Conservation (phyloP, 2,329 filamentous ascomycete species). For the Xylariomycetidae sp. region DNA sequence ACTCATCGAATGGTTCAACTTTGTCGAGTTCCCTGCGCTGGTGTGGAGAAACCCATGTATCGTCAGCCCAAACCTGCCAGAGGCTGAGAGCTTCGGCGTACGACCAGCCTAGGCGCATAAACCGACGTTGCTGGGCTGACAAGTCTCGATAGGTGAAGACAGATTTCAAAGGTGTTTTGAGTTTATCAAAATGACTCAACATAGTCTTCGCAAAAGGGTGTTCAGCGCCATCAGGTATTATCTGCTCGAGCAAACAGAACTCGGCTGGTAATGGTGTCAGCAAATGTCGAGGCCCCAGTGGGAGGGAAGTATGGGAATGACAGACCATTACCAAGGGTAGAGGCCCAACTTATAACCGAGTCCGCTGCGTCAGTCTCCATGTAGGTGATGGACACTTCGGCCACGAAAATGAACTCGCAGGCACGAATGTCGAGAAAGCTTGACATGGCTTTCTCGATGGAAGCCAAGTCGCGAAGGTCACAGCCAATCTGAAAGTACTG, state of each 20-base stretch:
- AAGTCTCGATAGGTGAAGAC: slow-evolving; percentile 64
- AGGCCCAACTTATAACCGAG: slow-evolving; percentile 72
- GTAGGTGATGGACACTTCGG: slow-evolving; percentile 87
- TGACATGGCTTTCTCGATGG: slow-evolving; percentile 54
- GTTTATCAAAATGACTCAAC: slow-evolving; percentile 75
- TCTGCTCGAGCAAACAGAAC: slow-evolving; percentile 84
- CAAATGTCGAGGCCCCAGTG: too few relatives aligned
- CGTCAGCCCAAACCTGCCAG: slow-evolving; percentile 77
- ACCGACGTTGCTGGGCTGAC: slow-evolving; percentile 61
- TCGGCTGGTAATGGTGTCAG: slow-evolving; percentile 49
- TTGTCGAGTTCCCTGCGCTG: slow-evolving; percentile 59
- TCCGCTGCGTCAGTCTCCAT: slow-evolving; percentile 73
- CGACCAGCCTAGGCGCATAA: slow-evolving; percentile 62
- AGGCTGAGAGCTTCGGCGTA: slow-evolving; percentile 59
- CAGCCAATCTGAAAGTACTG: slow-evolving; percentile 76
- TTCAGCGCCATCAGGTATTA: slow-evolving; percentile 67
- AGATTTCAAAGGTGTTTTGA: slow-evolving; percentile 72
- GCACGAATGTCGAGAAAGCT: slow-evolving; percentile 50
- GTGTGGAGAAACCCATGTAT: slow-evolving; percentile 53
- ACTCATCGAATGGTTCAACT: slow-evolving; percentile 86
- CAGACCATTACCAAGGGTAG: slow-evolving; percentile 60
- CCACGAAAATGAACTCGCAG: slow-evolving; percentile 68
- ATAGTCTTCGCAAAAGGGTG: slow-evolving; percentile 86
- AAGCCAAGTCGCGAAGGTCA: slow-evolving; percentile 63
- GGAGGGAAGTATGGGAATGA: too few relatives aligned